Evolutionary conservation across 176 grass and related monocot species (phyloP).

Genomic region (Urochloa ruziziensis): DNA sequence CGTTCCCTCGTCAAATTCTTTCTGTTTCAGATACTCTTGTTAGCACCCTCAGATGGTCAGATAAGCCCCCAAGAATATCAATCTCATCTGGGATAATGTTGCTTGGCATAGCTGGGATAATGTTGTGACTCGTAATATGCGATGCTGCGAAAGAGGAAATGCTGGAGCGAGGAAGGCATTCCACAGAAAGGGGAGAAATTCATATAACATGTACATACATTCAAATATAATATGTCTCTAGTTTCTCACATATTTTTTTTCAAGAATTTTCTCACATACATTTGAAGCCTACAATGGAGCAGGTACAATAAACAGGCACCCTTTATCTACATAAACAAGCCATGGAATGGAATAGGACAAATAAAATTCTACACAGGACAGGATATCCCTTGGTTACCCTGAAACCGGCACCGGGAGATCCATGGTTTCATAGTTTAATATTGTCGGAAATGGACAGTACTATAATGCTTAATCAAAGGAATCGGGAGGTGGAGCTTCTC

Average conservation of each 20-base stretch:
- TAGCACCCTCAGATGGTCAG: neutral
- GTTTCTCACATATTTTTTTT: constrained; percentile 25
- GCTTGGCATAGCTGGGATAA: neutral
- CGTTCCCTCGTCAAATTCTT: neutral
- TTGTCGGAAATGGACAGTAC: neutral
- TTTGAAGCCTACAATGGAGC: constrained; percentile 35
- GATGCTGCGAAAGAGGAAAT: neutral
- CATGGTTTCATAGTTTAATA: neutral
- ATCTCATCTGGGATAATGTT: neutral
- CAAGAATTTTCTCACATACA: constrained; percentile 21
- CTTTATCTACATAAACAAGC: constrained; percentile 30
- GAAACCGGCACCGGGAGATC: constrained; percentile 26
- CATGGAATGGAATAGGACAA: constrained; percentile 39
- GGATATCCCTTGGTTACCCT: constrained; percentile 32
- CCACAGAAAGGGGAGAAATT: neutral
- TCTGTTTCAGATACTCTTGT: neutral
- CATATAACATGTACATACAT: constrained; percentile 11
- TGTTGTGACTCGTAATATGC: neutral
- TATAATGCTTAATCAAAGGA: constrained; percentile 11
- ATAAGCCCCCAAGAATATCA: neutral
- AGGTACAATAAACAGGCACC: constrained; percentile 12
- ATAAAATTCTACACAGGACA: constrained; percentile 36
- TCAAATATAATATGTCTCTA: constrained; percentile 32
- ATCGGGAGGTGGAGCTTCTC: constrained; percentile 37
- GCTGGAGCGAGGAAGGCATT: neutral